Evolutionary conservation across 257 asterid species (phyloP).

Genomic region (Solanum bulbocastanum): DNA sequence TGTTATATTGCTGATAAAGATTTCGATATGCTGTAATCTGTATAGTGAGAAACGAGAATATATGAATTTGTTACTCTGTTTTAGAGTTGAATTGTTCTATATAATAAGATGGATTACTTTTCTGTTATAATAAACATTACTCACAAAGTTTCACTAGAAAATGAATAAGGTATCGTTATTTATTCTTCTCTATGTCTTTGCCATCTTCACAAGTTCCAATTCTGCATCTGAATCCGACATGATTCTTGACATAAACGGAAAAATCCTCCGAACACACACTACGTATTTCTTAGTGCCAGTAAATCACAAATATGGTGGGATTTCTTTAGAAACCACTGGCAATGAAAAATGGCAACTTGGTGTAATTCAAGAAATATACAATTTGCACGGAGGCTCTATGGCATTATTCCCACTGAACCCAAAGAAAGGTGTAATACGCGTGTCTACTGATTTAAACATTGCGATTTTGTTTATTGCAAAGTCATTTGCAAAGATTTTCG

Average conservation of each 20-base stretch:
- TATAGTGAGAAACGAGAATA: background rate
- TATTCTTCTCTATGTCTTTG: background rate
- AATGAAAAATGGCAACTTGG: background rate
- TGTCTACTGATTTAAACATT: background rate
- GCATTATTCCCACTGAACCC: background rate
- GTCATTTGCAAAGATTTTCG: no score
- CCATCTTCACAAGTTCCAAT: background rate
- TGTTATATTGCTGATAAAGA: background rate
- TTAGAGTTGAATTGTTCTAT: background rate
- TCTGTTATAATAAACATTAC: background rate
- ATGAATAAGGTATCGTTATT: background rate
- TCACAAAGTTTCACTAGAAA: background rate
- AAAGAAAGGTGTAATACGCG: background rate
- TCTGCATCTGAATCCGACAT: background rate
- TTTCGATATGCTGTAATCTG: background rate
- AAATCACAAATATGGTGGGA: background rate
- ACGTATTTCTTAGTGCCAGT: background rate
- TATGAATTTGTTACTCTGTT: background rate
- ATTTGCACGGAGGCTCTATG: background rate
- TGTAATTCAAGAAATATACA: no score
- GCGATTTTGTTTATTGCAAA: background rate
- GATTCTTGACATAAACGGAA: background rate
- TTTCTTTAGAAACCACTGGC: background rate
- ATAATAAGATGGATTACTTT: background rate
- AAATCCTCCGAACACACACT: background rate